These are phyloP conservation scores for Populus trichocarpa DNA, from an alignment of 441 rosid genomes.

Conservation along the genomic window DNA sequence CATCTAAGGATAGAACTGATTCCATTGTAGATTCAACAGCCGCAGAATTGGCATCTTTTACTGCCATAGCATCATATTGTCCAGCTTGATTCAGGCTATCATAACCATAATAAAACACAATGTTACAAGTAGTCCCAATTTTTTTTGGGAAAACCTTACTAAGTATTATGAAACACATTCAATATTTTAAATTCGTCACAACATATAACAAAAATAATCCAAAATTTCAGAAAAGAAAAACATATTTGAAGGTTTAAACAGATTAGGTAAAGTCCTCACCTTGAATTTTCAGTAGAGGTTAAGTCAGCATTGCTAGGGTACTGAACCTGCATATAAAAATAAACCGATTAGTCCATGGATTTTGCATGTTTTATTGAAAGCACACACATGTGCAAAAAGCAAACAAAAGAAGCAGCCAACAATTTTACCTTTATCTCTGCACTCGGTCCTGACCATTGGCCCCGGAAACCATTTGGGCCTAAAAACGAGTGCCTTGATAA, in stretches of 20 bases:
- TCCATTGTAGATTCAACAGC: slow-evolving; percentile 50
- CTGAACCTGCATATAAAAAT: slow-evolving; percentile 58
- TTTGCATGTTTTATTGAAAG: slow-evolving; percentile 14
- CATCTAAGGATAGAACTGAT: slow-evolving; percentile 87
- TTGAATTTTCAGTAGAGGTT: slow-evolving; percentile 40
- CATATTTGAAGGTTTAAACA: not conserved
- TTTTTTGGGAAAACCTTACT: not conserved
- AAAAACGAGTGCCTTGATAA: slow-evolving; percentile 90
- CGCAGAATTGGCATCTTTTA: slow-evolving; percentile 43
- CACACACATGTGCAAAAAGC: not conserved
- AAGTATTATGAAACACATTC: not conserved
- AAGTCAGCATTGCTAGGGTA: slow-evolving; percentile 75
- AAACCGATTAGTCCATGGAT: slow-evolving; percentile 15
- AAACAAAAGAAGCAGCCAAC: not conserved
- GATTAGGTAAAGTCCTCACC: slow-evolving; percentile 33
- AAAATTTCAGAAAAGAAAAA: not conserved
- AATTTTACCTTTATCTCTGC: slow-evolving; percentile 61
- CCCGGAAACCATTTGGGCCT: slow-evolving; percentile 86
- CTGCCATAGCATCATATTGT: slow-evolving; percentile 30
- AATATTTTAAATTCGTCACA: not conserved
- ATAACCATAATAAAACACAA: slow-evolving; percentile 19
- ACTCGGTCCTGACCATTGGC: slow-evolving; percentile 84
- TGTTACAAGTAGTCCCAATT: slow-evolving; percentile 20
- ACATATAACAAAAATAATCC: not conserved
- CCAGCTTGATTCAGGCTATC: slow-evolving; percentile 54